Evolutionary conservation across 1,284 basidiomycete genomes (phyloP), one percentile per base, ranked within the genome.

Genomic region (Ceratobasidium sp.): DNA sequence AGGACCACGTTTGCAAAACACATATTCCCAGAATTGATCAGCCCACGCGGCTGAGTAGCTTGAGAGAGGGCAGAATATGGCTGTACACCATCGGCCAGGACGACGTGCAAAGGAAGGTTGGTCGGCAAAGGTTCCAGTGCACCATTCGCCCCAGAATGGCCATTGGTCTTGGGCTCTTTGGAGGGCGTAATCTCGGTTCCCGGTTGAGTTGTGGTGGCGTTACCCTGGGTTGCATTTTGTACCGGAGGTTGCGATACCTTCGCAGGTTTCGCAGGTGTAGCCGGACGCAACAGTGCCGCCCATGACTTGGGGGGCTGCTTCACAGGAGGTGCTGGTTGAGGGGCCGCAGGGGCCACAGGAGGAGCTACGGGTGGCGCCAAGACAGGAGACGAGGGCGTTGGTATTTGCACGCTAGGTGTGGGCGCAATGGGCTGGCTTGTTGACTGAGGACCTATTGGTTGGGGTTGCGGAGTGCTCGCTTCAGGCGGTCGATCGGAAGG

Each of bases 1-100:
- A 99, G 84, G 41, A 98, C 93, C 0, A 96, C 92, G 80, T 99
- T 99, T 66, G 97, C 96, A 81, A 98, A 99, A 83, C 97, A 99
- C 89, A 98, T 93, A 84, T 99, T 99, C 9, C 97, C 97, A 5
- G 91, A 93, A 84, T 99, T 99, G 80, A 99, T 89, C 54, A 99
- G 85, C 4, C 97, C 97, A 36, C 97, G 88, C 0, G 95, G 92
- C 41, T 87, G 83, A 27, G 89, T 87, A 75, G 86, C 83, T 14
- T 67, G 60, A 45, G 51, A 69, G 44, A 44, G 74, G 36, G 66
- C 69, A 44, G 62, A 77, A 66, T 57, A 77, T 53, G 59, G 71
- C 53, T 29, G 60, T 47, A n/a, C 69, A 47, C 33, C 79, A 33
- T 54, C 80, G 62, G 79, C 79, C 22, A 81, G 31, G 54, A 69